Evolutionary conservation across 352 stramenopile species (phyloP).

Genomic region (Sclerospora graminicola): DNA sequence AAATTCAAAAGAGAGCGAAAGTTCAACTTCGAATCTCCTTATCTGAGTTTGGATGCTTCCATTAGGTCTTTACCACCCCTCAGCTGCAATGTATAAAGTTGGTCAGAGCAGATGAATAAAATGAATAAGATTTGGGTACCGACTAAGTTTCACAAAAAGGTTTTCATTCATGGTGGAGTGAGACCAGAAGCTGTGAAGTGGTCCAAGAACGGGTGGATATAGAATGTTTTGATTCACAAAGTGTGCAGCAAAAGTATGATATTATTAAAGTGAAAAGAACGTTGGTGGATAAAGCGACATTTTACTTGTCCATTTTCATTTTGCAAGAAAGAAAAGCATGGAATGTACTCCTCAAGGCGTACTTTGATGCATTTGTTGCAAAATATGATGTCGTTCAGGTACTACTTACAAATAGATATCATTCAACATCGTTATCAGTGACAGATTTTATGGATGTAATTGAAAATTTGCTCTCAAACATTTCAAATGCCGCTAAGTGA

Average conservation of each 20-base stretch:
- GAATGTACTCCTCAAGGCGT: conserved; percentile 79
- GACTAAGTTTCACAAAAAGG: conserved; percentile 70
- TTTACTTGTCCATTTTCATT: conserved; percentile 92
- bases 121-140: conserved; percentile 93
- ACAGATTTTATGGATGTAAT: conserved; percentile 46
- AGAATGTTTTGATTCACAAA: conserved; percentile 70
- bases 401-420: conserved; percentile 85
- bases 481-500: conserved; percentile 33
- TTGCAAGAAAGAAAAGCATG: conserved; percentile 90
- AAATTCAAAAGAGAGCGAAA: no score
- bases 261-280: conserved; percentile 24
- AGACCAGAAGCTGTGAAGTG: conserved; percentile 42
- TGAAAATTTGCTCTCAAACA: conserved; percentile 37
- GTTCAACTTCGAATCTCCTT: no score
- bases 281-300: conserved; percentile 38
- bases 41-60: no score
- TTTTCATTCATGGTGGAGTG: conserved; percentile 62
- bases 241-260: conserved; percentile 37
- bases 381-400: conserved; percentile 65
- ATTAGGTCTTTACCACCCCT: no score
- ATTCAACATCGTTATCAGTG: conserved; percentile 35
- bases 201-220: conserved; percentile 85
- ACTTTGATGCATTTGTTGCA: conserved; percentile 63
- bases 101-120: conserved; percentile 75
- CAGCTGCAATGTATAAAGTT: no score